Evolutionary conservation across 192 early-diverging fungal species (phyloP).

Genomic region (Coemansia sp.): DNA sequence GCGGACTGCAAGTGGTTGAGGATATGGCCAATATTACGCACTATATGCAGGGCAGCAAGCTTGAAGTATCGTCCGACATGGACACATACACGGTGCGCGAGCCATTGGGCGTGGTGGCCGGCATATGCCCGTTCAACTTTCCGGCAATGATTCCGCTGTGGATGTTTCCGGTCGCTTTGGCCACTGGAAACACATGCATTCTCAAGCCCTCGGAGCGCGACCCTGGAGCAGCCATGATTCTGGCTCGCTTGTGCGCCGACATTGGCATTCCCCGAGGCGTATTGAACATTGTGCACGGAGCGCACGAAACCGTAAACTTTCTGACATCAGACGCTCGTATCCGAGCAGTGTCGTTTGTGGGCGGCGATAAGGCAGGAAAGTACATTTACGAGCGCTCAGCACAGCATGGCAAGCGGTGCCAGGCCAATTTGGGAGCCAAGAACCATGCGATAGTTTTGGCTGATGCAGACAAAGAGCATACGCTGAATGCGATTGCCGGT

Average conservation of each 20-base stretch:
- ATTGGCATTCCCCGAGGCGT: constrained; percentile 90
- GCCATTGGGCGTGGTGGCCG: constrained; percentile 89
- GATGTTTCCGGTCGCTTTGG: constrained; percentile 96
- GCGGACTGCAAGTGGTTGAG: constrained; percentile 91
- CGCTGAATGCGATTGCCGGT: constrained; percentile 87
- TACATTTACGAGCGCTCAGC: constrained; percentile 87
- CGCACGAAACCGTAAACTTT: constrained; percentile 84
- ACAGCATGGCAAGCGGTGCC: constrained; percentile 91
- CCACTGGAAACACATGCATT: constrained; percentile 85
- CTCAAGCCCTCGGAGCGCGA: constrained; percentile 95
- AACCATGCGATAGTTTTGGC: constrained; percentile 95
- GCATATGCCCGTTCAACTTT: constrained; percentile 97
- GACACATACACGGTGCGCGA: constrained; percentile 93
- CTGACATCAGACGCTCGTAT: constrained; percentile 82
- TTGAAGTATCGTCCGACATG: constrained; percentile 89
- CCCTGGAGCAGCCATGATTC: constrained; percentile 87
- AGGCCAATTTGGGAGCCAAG: constrained; percentile 96
- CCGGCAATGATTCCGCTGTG: constrained; percentile 94
- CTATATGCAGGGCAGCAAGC: constrained; percentile 75
- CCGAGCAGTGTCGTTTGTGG: constrained; percentile 93
- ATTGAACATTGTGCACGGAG: constrained; percentile 90
- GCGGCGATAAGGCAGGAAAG: constrained; percentile 84
- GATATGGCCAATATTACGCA: constrained; percentile 76
- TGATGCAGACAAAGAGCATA: constrained; percentile 92
- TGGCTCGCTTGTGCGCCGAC: constrained; percentile 83